These are phyloP conservation scores for Diaporthe amygdali DNA, from an alignment of 2,329 filamentous ascomycete genomes.

Conservation along the genomic window DNA sequence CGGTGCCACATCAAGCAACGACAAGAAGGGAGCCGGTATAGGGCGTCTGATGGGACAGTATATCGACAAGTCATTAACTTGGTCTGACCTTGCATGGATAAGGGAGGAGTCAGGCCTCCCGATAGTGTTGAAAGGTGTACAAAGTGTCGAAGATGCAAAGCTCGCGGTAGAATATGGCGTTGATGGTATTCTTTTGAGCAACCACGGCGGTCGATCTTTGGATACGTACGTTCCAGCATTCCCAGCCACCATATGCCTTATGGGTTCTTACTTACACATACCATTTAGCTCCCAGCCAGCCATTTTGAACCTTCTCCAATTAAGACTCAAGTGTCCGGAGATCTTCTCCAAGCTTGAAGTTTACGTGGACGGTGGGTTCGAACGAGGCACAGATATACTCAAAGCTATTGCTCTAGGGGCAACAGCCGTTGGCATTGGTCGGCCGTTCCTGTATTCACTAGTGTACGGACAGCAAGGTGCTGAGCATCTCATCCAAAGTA, in stretches of 20 bases:
- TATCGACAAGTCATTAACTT: slow-evolving; percentile 56
- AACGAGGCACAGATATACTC: slow-evolving; percentile 59
- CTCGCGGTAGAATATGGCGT: slow-evolving; percentile 50
- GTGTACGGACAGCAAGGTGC: slow-evolving; percentile 15
- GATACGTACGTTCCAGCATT: not conserved
- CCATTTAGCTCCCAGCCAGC: slow-evolving; percentile 6
- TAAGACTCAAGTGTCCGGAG: slow-evolving; percentile 54
- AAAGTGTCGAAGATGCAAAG: slow-evolving; percentile 59
- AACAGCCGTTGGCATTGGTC: slow-evolving; percentile 56
- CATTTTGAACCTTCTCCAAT: slow-evolving; percentile 49
- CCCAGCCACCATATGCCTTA: not conserved
- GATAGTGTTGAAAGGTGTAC: slow-evolving; percentile 62
- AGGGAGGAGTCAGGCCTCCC: slow-evolving; percentile 49
- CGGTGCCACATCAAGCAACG: slow-evolving; percentile 49
- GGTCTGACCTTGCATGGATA: slow-evolving; percentile 61
- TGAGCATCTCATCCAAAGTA: slow-evolving; percentile 13
- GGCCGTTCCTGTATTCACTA: slow-evolving; percentile 15
- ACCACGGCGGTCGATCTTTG: slow-evolving; percentile 22
- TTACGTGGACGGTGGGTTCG: slow-evolving; percentile 59
- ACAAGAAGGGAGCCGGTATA: slow-evolving; percentile 58
- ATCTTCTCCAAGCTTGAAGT: slow-evolving; percentile 57
- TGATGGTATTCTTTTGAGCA: slow-evolving; percentile 19
- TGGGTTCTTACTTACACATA: not conserved
- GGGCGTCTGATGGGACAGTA: slow-evolving; percentile 57
- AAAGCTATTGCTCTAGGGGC: slow-evolving; percentile 61